These are phyloP conservation scores for Fibroporia radiculosa DNA, from an alignment of 768 basidiomycete species.

Conservation along the genomic window DNA sequence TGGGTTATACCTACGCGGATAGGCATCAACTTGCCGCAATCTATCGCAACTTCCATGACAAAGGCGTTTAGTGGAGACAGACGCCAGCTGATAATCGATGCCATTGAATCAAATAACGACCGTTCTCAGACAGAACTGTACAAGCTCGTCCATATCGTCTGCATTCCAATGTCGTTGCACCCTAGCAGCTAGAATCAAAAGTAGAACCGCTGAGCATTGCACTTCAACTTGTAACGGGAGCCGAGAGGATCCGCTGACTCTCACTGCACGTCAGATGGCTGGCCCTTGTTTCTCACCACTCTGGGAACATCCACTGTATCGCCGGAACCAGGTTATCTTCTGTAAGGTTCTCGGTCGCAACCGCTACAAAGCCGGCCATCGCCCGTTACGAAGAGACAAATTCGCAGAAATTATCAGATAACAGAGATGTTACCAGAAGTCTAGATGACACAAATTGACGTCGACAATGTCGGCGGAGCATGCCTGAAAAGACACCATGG, in stretches of 20 bases:
- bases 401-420: constrained; percentile 2
- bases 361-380: too few relatives aligned
- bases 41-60: not conserved
- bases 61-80: not conserved
- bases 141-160: too few relatives aligned
- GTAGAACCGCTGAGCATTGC: not conserved
- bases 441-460: not conserved
- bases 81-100: constrained; percentile 1
- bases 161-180: too few relatives aligned
- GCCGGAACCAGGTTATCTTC: not conserved
- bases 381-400: not conserved
- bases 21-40: not conserved
- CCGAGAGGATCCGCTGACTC: not conserved
- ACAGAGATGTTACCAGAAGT: not conserved
- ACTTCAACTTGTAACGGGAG: not conserved
- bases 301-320: constrained; percentile 2
- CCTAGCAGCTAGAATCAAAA: too few relatives aligned
- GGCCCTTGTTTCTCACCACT: not conserved
- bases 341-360: not conserved
- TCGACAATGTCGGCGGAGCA: not conserved
- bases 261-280: not conserved
- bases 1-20: not conserved
- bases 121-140: not conserved
- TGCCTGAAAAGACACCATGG: not conserved
- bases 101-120: not conserved